A percentile compares a stretch with the other conserved stretches of the same genome.
Evolutionary conservation across 805 yeast genomes (phyloP).

Genomic region (Ogataea philodendri): DNA sequence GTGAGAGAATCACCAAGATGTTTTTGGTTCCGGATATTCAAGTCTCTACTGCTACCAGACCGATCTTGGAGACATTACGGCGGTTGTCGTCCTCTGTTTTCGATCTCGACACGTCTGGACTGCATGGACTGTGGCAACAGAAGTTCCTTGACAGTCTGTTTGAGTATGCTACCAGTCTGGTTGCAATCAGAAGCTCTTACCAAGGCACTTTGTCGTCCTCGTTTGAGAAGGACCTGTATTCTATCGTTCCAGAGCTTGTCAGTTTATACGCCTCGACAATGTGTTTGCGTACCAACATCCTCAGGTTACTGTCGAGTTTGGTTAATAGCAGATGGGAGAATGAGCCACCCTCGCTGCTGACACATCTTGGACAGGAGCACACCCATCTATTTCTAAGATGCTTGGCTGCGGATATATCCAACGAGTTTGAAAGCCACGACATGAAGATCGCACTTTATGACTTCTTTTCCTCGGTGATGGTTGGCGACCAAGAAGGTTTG

Average conservation of each 20-base stretch:
- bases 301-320: constrained; percentile 55
- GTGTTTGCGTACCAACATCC: constrained; percentile 47
- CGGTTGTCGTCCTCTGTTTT: constrained; percentile 35
- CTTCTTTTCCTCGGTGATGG: constrained; percentile 65
- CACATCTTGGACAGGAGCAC: constrained; percentile 70
- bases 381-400: constrained; percentile 60
- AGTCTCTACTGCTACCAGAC: constrained; percentile 52
- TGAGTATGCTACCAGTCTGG: constrained; percentile 53
- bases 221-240: constrained; percentile 61
- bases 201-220: constrained; percentile 52
- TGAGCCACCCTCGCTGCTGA: constrained; percentile 73
- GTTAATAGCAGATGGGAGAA: constrained; percentile 55
- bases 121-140: constrained; percentile 45
- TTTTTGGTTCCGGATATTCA: constrained; percentile 54
- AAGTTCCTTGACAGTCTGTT: constrained; percentile 52
- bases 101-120: constrained; percentile 30
- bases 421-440: constrained; percentile 50
- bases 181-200: constrained; percentile 52
- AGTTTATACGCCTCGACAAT: constrained; percentile 52
- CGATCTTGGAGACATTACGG: constrained; percentile 52
- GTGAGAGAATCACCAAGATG: constrained; percentile 48
- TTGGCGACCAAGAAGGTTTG: constrained; percentile 75
- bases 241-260: constrained; percentile 54
- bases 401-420: constrained; percentile 58
- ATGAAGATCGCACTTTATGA: constrained; percentile 56